A percentile compares a stretch with the other conserved stretches of the same genome.
These are phyloP conservation scores for Lecanicillium sp. DNA, from an alignment of 2,329 filamentous ascomycete species.

Conservation along the genomic window DNA sequence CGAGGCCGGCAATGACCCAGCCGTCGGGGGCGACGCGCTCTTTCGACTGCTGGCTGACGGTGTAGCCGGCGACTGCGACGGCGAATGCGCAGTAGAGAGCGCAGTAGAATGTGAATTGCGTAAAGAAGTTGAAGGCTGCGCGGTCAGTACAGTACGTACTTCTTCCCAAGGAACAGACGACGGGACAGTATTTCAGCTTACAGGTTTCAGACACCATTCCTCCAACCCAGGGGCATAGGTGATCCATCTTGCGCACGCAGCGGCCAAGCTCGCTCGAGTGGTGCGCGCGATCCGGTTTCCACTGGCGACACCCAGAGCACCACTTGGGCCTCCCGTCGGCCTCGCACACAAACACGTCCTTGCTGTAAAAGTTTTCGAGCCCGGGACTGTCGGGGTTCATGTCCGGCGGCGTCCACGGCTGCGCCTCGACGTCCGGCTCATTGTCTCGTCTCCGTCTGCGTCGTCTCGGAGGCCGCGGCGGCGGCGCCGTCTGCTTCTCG, in stretches of 20 bases:
- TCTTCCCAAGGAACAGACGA: conserved; percentile 11
- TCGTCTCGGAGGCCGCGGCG: conserved; percentile 21
- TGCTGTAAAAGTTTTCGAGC: conserved; percentile 71
- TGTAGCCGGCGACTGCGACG: conserved; percentile 59
- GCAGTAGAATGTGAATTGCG: conserved; percentile 77
- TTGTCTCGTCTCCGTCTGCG: conserved; percentile 15
- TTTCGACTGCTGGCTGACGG: conserved; percentile 48
- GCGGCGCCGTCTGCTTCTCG: conserved; percentile 25
- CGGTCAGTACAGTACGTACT: not conserved
- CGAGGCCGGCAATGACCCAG: conserved; percentile 61
- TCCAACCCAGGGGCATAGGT: conserved; percentile 96
- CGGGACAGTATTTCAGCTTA: conserved; percentile 28
- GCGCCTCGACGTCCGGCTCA: conserved; percentile 20
- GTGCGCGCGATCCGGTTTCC: conserved; percentile 83
- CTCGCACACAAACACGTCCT: conserved; percentile 79
- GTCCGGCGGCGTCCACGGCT: conserved; percentile 35
- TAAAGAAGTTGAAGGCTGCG: conserved; percentile 79
- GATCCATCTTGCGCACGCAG: conserved; percentile 87
- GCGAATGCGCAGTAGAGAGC: conserved; percentile 59
- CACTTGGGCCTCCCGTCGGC: conserved; percentile 77
- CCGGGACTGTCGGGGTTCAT: conserved; percentile 56
- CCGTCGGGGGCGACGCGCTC: conserved; percentile 42
- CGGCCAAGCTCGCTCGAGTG: conserved; percentile 77
- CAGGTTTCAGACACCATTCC: conserved; percentile 81
- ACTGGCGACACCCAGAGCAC: conserved; percentile 78